A percentile compares a stretch with the other conserved stretches of the same genome.
phyloP scores from a whole-genome alignment of 2,329 filamentous ascomycete genomes.

The Fusarium austroafricanum region DNA sequence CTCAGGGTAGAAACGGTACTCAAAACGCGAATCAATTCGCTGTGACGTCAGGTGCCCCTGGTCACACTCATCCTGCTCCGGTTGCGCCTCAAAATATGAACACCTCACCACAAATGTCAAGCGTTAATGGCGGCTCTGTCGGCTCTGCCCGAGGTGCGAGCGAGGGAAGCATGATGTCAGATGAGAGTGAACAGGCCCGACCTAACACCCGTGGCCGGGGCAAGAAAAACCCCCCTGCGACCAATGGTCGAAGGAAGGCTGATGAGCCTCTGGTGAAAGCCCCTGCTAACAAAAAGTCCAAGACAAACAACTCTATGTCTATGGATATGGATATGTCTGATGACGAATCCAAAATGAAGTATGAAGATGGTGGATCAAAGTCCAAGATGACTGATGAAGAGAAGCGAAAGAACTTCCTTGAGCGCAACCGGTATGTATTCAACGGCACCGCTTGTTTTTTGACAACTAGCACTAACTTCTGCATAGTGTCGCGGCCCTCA shows the following conservation, averaged over 20 bases:
- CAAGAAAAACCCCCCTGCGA: constrained; percentile 70
- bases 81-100: constrained; percentile 52
- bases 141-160: constrained; percentile 68
- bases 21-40: constrained; percentile 63
- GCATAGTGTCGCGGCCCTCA: constrained; percentile 88
- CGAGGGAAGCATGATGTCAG: constrained; percentile 77
- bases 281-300: constrained; percentile 76
- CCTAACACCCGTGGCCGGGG: constrained; percentile 73
- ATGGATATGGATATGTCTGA: constrained; percentile 65
- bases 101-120: constrained; percentile 64
- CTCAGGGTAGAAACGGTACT: constrained; percentile 72
- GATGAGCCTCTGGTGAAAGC: constrained; percentile 74
- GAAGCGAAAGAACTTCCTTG: constrained; percentile 97
- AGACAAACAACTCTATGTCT: constrained; percentile 52
- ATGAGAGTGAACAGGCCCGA: constrained; percentile 77
- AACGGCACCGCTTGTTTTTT: not conserved
- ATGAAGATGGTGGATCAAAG: constrained; percentile 40
- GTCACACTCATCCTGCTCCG: constrained; percentile 62
- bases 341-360: constrained; percentile 58
- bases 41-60: constrained; percentile 57
- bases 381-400: constrained; percentile 76
- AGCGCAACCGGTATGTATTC: constrained; percentile 84
- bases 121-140: constrained; percentile 60
- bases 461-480: constrained; percentile 7
- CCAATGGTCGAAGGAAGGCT: constrained; percentile 81